phyloP scores from a whole-genome alignment of 495 filamentous ascomycete species.

The Platismatia glauca region DNA sequence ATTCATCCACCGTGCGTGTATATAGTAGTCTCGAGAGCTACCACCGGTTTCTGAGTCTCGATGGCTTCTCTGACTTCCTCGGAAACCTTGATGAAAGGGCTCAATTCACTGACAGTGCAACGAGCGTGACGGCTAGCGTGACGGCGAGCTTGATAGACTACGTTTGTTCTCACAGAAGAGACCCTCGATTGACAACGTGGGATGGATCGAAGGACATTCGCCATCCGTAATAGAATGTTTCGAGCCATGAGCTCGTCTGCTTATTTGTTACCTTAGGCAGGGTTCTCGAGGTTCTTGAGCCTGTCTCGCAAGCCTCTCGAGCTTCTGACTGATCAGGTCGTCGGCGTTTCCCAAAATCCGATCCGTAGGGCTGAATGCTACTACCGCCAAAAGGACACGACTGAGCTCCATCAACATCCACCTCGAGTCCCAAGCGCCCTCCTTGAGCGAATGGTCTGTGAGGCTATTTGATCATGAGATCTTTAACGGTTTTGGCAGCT shows the following conservation, averaged over 20 bases:
- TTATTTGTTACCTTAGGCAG: background rate
- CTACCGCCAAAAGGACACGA: constrained; percentile 8
- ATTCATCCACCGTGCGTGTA: constrained; percentile 57
- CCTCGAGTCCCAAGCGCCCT: background rate
- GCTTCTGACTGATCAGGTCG: too few relatives aligned
- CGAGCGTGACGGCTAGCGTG: background rate
- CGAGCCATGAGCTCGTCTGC: background rate
- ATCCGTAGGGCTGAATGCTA: constrained; percentile 22
- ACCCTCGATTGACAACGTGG: background rate
- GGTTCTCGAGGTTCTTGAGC: background rate
- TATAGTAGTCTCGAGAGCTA: constrained; percentile 89
- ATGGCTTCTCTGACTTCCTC: constrained; percentile 75
- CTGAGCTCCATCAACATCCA: constrained; percentile 2
- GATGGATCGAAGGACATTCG: background rate
- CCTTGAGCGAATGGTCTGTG: background rate
- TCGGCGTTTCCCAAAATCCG: constrained; percentile 10
- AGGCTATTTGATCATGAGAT: constrained; percentile 28
- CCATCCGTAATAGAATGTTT: background rate
- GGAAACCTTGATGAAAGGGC: constrained; percentile 61
- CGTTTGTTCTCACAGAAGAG: background rate
- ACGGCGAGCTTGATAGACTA: background rate
- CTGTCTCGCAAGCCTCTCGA: too few relatives aligned
- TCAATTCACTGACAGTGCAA: constrained; percentile 19
- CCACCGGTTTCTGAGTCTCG: constrained; percentile 62
- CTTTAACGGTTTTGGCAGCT: constrained; percentile 18